Conservation (phyloP, 441 rosid genomes). For the Erodium trifolium region DNA sequence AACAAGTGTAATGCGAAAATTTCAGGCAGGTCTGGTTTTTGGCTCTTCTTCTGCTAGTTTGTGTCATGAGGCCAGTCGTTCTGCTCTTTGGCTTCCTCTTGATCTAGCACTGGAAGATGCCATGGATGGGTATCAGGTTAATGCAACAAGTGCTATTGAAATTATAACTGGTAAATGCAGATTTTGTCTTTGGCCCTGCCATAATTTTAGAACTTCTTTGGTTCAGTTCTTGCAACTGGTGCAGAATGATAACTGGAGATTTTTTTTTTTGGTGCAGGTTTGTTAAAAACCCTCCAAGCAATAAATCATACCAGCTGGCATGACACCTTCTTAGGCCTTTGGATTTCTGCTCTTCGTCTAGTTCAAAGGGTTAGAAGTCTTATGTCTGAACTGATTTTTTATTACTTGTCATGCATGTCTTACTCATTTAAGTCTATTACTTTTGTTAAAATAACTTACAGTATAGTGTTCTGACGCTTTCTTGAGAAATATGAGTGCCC, state of each 20-base stretch:
- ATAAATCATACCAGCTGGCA: conserved; percentile 62
- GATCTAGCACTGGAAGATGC: conserved; percentile 67
- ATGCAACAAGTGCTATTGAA: conserved; percentile 60
- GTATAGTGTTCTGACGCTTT: background rate
- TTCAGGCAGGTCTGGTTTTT: conserved; percentile 41
- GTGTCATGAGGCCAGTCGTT: conserved; percentile 50
- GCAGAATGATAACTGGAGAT: conserved; percentile 18
- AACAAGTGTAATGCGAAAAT: conserved; percentile 37
- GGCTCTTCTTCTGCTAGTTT: conserved; percentile 49
- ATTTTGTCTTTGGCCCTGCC: conserved; percentile 9
- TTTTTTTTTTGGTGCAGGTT: conserved; percentile 35
- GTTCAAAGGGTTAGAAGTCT: conserved; percentile 67
- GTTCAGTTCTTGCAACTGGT: conserved; percentile 15
- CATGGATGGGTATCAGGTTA: conserved; percentile 74
- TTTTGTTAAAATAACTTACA: background rate
- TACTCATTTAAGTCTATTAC: conserved; percentile 6
- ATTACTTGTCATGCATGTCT: background rate
- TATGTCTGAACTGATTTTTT: conserved; percentile 11
- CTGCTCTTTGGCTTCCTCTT: conserved; percentile 75
- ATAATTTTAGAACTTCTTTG: conserved; percentile 18
- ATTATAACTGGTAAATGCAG: conserved; percentile 45
- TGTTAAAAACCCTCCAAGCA: conserved; percentile 57
- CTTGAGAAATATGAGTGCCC: background rate
- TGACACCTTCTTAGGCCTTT: conserved; percentile 61
- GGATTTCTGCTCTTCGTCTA: conserved; percentile 73